Evolutionary conservation across 768 basidiomycete genomes (phyloP).

Genomic region (Rhodocollybia butyracea): DNA sequence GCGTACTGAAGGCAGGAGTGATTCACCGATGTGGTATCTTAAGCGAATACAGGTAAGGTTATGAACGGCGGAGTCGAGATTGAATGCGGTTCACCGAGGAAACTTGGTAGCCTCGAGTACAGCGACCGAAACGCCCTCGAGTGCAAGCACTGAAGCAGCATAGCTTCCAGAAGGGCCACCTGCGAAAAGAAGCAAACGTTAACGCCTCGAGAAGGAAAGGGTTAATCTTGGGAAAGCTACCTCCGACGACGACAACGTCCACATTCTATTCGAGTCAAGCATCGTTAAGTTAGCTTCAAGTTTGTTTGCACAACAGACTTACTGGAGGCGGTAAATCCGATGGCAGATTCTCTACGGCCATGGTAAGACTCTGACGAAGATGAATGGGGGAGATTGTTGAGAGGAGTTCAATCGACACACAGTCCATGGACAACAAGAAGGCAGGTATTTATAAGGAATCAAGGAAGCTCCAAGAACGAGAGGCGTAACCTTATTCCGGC

Average conservation of each 20-base stretch:
- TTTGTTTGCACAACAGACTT: background rate
- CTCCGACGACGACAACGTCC: slow-evolving; percentile 43
- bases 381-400: background rate
- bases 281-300: background rate
- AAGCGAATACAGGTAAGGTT: background rate
- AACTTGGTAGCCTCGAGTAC: slow-evolving; percentile 23
- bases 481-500: no score
- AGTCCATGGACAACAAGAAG: no score
- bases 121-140: slow-evolving; percentile 26
- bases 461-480: background rate
- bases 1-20: slow-evolving; percentile 56
- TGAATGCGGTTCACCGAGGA: slow-evolving; percentile 14
- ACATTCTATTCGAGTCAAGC: slow-evolving; percentile 27
- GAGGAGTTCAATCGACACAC: background rate
- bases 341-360: background rate
- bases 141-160: slow-evolving; percentile 25
- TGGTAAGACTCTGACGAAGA: background rate
- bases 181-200: background rate
- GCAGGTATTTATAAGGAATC: background rate
- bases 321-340: background rate
- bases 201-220: background rate
- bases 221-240: background rate
- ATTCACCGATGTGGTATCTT: slow-evolving; percentile 64
- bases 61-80: background rate
- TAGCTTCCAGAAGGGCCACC: slow-evolving; percentile 28